These are phyloP conservation scores for Chlorociboria aeruginascens DNA, from an alignment of 495 filamentous ascomycete genomes.

Conservation along the genomic window DNA sequence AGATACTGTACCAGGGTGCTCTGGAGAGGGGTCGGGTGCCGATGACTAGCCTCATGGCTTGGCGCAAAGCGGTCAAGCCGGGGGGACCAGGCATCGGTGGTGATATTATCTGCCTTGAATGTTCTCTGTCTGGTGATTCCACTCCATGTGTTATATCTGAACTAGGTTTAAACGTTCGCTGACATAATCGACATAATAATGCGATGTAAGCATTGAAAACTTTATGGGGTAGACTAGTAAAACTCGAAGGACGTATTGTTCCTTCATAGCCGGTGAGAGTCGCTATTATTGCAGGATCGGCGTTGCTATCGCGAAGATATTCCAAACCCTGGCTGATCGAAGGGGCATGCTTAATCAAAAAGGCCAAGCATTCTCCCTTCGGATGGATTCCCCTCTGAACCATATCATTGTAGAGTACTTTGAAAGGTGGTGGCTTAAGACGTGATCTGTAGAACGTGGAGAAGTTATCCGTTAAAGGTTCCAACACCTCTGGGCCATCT, in stretches of 20 bases:
- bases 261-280: background rate
- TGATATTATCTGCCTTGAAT: too few relatives aligned
- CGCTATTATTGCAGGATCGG: background rate
- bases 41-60: conserved; percentile 12
- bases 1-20: conserved; percentile 20
- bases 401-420: conserved; percentile 17
- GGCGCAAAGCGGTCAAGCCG: background rate
- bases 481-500: conserved; percentile 17
- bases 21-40: conserved; percentile 4
- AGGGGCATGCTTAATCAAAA: conserved; percentile 14
- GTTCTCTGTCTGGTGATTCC: too few relatives aligned
- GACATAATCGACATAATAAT: conserved; percentile 16
- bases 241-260: too few relatives aligned
- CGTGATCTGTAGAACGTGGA: conserved; percentile 8
- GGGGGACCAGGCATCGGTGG: too few relatives aligned
- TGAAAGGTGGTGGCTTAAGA: conserved; percentile 13
- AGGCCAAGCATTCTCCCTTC: conserved; percentile 8
- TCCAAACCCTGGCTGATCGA: conserved; percentile 4
- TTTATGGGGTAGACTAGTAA: too few relatives aligned
- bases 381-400: conserved; percentile 8
- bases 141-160: too few relatives aligned
- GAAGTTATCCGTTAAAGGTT: conserved; percentile 10
- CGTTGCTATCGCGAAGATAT: conserved; percentile 13
- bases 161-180: background rate
- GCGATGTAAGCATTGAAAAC: conserved; percentile 2